Percentiles rank a stretch among this genome's conserved stretches.
Evolutionary conservation across 306 rosid species (phyloP).

Genomic region (Rosa persica): DNA sequence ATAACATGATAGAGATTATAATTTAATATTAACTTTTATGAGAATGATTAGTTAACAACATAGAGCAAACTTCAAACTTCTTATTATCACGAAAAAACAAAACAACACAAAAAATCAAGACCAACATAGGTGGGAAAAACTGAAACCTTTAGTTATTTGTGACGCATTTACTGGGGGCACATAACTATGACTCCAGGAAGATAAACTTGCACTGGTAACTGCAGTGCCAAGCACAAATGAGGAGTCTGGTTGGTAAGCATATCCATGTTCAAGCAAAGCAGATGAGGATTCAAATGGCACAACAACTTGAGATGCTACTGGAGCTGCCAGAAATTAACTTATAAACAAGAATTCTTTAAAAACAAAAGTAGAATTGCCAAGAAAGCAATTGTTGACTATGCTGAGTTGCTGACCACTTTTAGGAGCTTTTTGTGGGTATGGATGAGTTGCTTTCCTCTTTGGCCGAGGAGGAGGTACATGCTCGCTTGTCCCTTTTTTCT

Average conservation of each 20-base stretch:
- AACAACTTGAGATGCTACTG: conserved; percentile 38
- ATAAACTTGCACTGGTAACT: conserved; percentile 41
- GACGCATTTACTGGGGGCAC: conserved; percentile 41
- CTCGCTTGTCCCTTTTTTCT: conserved; percentile 85
- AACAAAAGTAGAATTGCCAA: conserved; percentile 5
- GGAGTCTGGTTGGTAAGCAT: conserved; percentile 54
- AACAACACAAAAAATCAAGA: neutral
- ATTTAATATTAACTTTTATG: neutral
- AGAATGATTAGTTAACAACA: neutral
- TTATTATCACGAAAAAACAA: neutral
- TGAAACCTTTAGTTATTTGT: conserved; percentile 65
- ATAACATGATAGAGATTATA: neutral
- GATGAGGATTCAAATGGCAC: conserved; percentile 59
- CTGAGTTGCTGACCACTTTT: conserved; percentile 48
- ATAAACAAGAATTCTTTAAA: conserved; percentile 18
- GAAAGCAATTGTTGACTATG: conserved; percentile 10
- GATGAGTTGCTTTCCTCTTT: conserved; percentile 91
- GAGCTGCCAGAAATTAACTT: conserved; percentile 42
- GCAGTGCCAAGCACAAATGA: conserved; percentile 64
- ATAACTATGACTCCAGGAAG: conserved; percentile 64
- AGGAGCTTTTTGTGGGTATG: conserved; percentile 96
- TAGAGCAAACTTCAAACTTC: neutral
- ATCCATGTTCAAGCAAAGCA: conserved; percentile 52
- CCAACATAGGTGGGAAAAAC: conserved; percentile 16
- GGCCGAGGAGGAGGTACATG: conserved; percentile 98